Evolutionary conservation across 495 filamentous ascomycete species (phyloP), one percentile per base, ranked within the genome.

Genomic region (Hypoxylon trugodes): DNA sequence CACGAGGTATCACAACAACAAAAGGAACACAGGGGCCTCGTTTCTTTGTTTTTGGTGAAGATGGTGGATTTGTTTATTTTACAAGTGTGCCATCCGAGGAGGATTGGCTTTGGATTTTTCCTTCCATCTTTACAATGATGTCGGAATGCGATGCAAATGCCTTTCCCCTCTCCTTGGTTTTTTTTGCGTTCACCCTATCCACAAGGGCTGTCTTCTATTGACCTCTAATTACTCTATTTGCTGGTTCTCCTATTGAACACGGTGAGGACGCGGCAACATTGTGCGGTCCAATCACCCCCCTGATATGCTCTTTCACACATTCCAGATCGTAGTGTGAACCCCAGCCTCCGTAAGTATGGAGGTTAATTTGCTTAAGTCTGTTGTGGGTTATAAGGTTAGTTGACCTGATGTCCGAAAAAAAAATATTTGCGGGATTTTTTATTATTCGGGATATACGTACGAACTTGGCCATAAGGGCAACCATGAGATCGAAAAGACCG

Each of bases 401-500:
- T 21, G 36, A 19, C 24, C 9, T 8, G 13, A 35, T 15, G 30
- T 16, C 4, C 25, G 12, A 9, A 28, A n/a, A 37, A 4, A 25
- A n/a, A 13, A 21, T 21, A 33, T 32, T 33, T 54, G 46, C 21
- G 43, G 28, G 38, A 54, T 58, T 59, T 56, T n/a, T n/a, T n/a
- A n/a, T n/a, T n/a, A n/a, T n/a, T 61, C 13, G 28, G 54, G 56
- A 22, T 54, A 40, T 40, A 82, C 80, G 68, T 79, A 85, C 81
- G 79, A 82, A 85, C 84, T 90, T 90, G 86, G 86, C 87, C 88
- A 91, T 91, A 82, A 91, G 88, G 78, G 90, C 89, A 89, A 93
- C 86, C 90, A 94, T 94, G 72, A 94, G 87, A 75, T 91, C 89
- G 89, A 94, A 93, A 73, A 95, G 87, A 86, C 90, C 91, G 69